These are phyloP conservation scores for Silene vulgaris DNA, from an alignment of 179 eudicot genomes.

Conservation along the genomic window DNA sequence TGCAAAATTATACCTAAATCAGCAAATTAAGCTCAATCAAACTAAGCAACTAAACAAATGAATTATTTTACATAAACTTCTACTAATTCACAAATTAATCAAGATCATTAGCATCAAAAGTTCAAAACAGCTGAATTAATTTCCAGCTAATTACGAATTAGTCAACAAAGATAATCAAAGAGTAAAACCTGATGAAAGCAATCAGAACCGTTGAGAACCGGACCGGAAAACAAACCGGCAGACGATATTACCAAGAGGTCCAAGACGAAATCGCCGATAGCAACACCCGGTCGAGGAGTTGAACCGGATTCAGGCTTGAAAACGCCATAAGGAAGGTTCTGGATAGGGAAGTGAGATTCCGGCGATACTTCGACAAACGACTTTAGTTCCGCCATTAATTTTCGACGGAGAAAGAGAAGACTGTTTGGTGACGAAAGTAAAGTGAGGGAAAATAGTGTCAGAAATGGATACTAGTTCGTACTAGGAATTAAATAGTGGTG, in stretches of 20 bases:
- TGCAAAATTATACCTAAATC: too few species aligned
- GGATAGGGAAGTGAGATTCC: conserved; percentile 80
- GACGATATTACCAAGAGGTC: conserved; percentile 63
- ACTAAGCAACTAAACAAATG: too few species aligned
- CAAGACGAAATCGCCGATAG: conserved; percentile 78
- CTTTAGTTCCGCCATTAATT: conserved; percentile 37
- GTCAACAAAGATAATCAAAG: neutral
- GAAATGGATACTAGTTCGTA: neutral
- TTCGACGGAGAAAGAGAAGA: neutral
- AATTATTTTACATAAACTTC: too few species aligned
- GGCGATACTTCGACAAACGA: conserved; percentile 66
- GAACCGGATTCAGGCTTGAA: conserved; percentile 52
- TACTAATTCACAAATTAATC: neutral
- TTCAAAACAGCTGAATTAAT: neutral
- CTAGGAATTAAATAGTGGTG: neutral
- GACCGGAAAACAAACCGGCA: conserved; percentile 68
- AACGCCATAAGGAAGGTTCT: conserved; percentile 90
- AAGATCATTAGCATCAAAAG: neutral
- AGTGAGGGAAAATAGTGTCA: neutral
- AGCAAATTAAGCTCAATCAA: too few species aligned
- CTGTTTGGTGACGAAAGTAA: neutral
- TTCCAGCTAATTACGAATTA: neutral
- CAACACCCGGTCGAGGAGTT: conserved; percentile 71
- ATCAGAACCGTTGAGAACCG: conserved; percentile 61
- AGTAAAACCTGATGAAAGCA: conserved; percentile 73